These are phyloP conservation scores for Fusarium sp. DNA, from an alignment of 2,329 filamentous ascomycete genomes.

Conservation along the genomic window DNA sequence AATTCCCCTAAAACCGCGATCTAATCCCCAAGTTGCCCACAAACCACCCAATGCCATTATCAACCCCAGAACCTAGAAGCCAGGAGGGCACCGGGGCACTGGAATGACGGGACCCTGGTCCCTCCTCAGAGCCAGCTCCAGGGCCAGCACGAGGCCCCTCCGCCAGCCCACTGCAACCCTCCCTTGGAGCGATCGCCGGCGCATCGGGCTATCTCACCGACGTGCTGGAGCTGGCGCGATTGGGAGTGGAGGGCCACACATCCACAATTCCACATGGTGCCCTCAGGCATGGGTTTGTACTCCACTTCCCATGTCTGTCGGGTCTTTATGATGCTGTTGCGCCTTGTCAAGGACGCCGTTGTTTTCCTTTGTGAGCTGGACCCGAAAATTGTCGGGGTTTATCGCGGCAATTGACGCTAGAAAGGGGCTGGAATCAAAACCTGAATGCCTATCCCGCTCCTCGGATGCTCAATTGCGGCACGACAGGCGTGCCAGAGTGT, in stretches of 20 bases:
- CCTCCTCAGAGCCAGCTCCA: slow-evolving; percentile 25
- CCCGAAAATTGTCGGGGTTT: slow-evolving; percentile 29
- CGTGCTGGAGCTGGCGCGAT: slow-evolving; percentile 31
- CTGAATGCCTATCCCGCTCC: not conserved
- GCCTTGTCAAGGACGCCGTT: not conserved
- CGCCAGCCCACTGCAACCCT: slow-evolving; percentile 11
- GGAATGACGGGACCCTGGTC: slow-evolving; percentile 38
- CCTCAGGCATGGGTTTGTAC: slow-evolving; percentile 13
- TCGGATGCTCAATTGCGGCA: not conserved
- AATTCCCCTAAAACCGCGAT: slow-evolving; percentile 35
- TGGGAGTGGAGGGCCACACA: slow-evolving; percentile 5
- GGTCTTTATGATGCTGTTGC: slow-evolving; percentile 8
- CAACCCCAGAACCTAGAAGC: slow-evolving; percentile 31
- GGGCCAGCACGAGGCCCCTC: slow-evolving; percentile 29
- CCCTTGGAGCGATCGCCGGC: slow-evolving; percentile 38
- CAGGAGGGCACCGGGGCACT: slow-evolving; percentile 36
- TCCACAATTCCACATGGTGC: slow-evolving; percentile 36
- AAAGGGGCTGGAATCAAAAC: not conserved
- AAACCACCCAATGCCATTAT: slow-evolving; percentile 30
- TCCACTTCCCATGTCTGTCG: slow-evolving; percentile 19
- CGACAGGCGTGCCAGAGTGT: not conserved
- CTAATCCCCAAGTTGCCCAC: slow-evolving; percentile 26
- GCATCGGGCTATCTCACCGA: slow-evolving; percentile 43
- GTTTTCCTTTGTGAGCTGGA: not conserved
- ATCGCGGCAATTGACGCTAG: not conserved